Conservation (phyloP, 176 grass and related monocot genomes). For the Eragrostis curvula region DNA sequence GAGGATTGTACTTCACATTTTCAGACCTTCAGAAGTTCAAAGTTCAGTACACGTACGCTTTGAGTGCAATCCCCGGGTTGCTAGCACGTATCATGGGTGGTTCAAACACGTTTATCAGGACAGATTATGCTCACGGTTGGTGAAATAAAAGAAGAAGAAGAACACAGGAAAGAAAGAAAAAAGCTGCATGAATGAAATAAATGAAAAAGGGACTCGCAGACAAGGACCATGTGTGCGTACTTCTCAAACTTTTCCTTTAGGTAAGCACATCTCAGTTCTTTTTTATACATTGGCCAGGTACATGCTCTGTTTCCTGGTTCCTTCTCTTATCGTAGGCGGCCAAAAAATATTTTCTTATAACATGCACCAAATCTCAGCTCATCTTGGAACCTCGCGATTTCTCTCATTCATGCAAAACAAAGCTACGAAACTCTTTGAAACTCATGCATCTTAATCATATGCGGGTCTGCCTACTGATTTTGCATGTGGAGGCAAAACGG, state of each 20-base stretch:
- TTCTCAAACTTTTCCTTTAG: neutral
- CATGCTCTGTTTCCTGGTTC: no score
- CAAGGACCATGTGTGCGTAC: constrained; percentile 12
- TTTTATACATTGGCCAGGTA: neutral
- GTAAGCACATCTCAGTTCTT: neutral
- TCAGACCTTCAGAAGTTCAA: neutral
- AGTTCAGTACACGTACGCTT: neutral
- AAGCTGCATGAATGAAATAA: constrained; percentile 8
- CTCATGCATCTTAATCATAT: no score
- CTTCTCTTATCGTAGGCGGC: no score
- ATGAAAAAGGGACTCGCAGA: constrained; percentile 8
- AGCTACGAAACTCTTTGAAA: no score
- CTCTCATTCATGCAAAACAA: neutral
- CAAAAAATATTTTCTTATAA: no score
- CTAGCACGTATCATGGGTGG: neutral
- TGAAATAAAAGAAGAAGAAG: constrained; percentile 22
- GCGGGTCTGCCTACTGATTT: neutral
- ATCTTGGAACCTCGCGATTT: no score
- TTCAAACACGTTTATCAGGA: constrained; percentile 43
- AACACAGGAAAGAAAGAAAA: neutral
- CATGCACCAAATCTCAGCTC: no score
- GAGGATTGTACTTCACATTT: neutral
- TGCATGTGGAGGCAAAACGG: neutral
- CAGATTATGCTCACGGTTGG: constrained; percentile 41
- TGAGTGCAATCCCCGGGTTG: neutral